Evolutionary conservation across 2,329 filamentous ascomycete species (phyloP).

Genomic region (Aspergillus intermedius): DNA sequence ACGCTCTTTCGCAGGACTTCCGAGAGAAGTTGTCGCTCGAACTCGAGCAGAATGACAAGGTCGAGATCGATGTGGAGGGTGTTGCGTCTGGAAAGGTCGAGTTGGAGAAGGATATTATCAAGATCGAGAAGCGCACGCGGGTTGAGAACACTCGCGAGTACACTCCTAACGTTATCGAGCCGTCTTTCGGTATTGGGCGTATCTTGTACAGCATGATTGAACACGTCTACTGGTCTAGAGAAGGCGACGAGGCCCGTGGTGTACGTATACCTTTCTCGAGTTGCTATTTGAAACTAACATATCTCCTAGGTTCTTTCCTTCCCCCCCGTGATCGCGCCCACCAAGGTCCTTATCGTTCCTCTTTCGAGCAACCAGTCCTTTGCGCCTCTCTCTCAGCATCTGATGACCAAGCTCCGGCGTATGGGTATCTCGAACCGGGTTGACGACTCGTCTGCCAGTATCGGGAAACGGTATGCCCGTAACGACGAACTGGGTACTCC

Average conservation of each 20-base stretch:
- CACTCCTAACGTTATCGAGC: slow-evolving; percentile 93
- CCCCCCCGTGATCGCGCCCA: slow-evolving; percentile 75
- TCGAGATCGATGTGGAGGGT: slow-evolving; percentile 66
- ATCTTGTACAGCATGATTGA: slow-evolving; percentile 91
- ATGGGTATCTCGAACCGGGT: slow-evolving; percentile 75
- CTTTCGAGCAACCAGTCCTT: slow-evolving; percentile 77
- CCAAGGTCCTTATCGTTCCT: slow-evolving; percentile 88
- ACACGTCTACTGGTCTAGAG: slow-evolving; percentile 90
- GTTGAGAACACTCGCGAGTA: slow-evolving; percentile 82
- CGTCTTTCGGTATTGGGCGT: slow-evolving; percentile 92
- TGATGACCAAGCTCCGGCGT: slow-evolving; percentile 70
- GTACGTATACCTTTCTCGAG: slow-evolving; percentile 50
- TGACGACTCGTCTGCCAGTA: slow-evolving; percentile 84
- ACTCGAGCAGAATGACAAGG: slow-evolving; percentile 66
- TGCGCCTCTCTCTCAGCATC: slow-evolving; percentile 63
- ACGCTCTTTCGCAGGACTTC: slow-evolving; percentile 69
- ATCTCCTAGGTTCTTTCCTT: slow-evolving; percentile 60
- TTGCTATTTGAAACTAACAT: slow-evolving; percentile 4
- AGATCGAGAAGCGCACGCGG: slow-evolving; percentile 75
- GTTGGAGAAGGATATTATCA: slow-evolving; percentile 70
- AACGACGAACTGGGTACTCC: slow-evolving; percentile 96
- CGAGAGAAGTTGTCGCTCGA: slow-evolving; percentile 72
- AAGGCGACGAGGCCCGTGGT: slow-evolving; percentile 74
- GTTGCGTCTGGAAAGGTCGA: slow-evolving; percentile 67
- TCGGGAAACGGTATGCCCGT: slow-evolving; percentile 88